Evolutionary conservation across 2,329 filamentous ascomycete species (phyloP), one percentile per base, ranked within the genome.

Genomic region (Phaeosphaeriaceae sp.): DNA sequence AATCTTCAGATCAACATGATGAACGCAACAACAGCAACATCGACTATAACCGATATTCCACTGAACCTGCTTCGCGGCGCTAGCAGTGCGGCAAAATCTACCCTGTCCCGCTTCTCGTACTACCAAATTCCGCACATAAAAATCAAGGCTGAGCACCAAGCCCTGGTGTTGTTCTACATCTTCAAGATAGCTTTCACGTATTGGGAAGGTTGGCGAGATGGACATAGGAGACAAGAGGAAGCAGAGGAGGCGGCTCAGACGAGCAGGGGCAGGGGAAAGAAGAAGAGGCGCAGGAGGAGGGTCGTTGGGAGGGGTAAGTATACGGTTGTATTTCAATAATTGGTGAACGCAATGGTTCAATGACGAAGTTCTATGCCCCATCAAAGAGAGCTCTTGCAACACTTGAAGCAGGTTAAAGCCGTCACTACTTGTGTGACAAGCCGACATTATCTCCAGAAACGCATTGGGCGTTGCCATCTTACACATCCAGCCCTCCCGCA

Each of bases 141-240:
- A 8, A 49, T 67, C 17, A 67, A 69, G 43, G 65, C 65, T 8
- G 64, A 68, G 5, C 55, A 59, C 8, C 57, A 60, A 10, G 64
- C 58, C 1, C 59, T 59, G 49, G 58, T 66, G 1, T 11, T 64
- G 0, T 56, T 68, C 8, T 56, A 49, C 23, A 19, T 63, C 10
- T 13, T 49, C 24, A 60, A 60, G 17, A 56, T 55, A 7, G 30
- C 50, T 1, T 59, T 59, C 47, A 7, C 42, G 11, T 58, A 56
- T 17, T n/a, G 57, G 3, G 26, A 49, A 17, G 57, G 49, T 7
- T 67, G 56, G 65, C 46, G 50, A 8, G 35, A 49, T 22, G 43
- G 50, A 13, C 17, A 26, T n/a, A 26, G 40, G n/a, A 23, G 28
- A n/a, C 46, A 51, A 32, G 50, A 43, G 17, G 19, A 17, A 40